A percentile compares a stretch with the other conserved stretches of the same genome.
Evolutionary conservation across 129 eudicot species (phyloP).

Genomic region (Helichrysum umbraculigerum): DNA sequence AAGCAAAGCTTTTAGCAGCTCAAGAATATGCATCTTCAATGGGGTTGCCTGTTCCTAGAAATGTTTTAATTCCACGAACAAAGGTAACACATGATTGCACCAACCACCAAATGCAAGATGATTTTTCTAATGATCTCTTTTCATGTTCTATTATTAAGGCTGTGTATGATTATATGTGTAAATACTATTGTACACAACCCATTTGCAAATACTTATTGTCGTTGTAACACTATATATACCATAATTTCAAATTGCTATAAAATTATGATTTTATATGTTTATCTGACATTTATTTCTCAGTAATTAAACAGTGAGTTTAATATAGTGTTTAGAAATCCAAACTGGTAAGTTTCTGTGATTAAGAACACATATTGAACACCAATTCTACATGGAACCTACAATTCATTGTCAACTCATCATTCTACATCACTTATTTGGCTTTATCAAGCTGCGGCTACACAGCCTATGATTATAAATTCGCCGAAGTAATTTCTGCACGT

Average conservation of each 20-base stretch:
- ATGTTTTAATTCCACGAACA: constrained; percentile 90
- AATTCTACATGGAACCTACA: constrained; percentile 5
- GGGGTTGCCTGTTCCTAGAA: constrained; percentile 83
- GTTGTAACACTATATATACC: background rate
- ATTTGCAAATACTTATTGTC: background rate
- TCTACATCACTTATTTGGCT: background rate
- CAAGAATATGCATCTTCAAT: constrained; percentile 85
- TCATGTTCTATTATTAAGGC: background rate
- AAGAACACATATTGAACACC: constrained; percentile 8
- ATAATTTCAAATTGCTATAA: constrained; percentile 12
- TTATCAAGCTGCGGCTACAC: constrained; percentile 18
- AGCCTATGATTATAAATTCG: background rate
- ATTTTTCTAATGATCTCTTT: background rate
- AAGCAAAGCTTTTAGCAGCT: constrained; percentile 89
- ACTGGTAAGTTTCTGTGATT: background rate
- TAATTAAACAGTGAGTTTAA: background rate
- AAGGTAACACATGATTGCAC: constrained; percentile 48
- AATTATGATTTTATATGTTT: background rate
- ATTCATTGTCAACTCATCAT: background rate
- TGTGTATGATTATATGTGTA: background rate
- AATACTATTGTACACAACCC: background rate
- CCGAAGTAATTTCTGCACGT: constrained; percentile 16
- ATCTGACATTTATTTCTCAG: constrained; percentile 11
- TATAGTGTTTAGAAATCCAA: background rate
- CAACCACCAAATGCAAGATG: constrained; percentile 7